Evolutionary conservation across 768 basidiomycete species (phyloP).

Genomic region (Rhodotorula babjevae): DNA sequence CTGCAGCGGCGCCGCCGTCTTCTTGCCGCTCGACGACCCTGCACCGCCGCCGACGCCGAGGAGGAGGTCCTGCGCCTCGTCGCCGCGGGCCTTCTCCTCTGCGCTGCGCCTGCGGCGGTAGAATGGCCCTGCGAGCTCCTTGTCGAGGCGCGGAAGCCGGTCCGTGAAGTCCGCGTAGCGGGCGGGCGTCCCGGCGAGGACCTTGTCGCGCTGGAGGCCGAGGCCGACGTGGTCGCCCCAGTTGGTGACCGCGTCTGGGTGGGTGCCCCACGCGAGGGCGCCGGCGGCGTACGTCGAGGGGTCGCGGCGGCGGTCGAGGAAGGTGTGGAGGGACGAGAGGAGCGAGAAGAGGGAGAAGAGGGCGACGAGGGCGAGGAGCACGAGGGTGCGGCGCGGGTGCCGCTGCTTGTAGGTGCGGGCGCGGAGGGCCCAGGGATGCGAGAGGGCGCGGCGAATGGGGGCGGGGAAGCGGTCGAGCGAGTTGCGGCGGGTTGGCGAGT

Average conservation of each 20-base stretch:
- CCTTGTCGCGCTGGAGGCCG: slow-evolving; percentile 5
- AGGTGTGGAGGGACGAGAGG: not conserved
- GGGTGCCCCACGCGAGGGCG: slow-evolving; percentile 4
- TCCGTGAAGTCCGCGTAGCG: slow-evolving; percentile 9
- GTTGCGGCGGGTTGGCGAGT: not conserved
- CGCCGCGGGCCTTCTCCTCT: not conserved
- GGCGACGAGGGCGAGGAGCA: not conserved
- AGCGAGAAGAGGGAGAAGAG: not conserved
- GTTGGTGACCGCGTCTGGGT: slow-evolving; percentile 9
- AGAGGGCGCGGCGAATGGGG: not conserved
- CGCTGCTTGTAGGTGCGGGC: not conserved
- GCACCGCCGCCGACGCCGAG: no score
- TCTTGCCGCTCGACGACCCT: not conserved
- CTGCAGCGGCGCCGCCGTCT: not conserved
- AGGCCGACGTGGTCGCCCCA: slow-evolving; percentile 17
- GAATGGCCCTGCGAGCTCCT: not conserved
- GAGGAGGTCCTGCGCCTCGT: not conserved
- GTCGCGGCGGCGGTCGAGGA: not conserved
- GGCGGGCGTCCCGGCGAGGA: not conserved
- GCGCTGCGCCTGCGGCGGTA: not conserved
- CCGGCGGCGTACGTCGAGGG: not conserved
- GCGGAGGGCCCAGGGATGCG: not conserved
- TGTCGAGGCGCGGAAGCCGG: not conserved
- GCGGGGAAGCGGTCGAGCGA: not conserved
- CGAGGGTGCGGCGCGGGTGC: not conserved